Evolutionary conservation across 2,329 filamentous ascomycete species (phyloP).

Genomic region (Calonectria naviculata): DNA sequence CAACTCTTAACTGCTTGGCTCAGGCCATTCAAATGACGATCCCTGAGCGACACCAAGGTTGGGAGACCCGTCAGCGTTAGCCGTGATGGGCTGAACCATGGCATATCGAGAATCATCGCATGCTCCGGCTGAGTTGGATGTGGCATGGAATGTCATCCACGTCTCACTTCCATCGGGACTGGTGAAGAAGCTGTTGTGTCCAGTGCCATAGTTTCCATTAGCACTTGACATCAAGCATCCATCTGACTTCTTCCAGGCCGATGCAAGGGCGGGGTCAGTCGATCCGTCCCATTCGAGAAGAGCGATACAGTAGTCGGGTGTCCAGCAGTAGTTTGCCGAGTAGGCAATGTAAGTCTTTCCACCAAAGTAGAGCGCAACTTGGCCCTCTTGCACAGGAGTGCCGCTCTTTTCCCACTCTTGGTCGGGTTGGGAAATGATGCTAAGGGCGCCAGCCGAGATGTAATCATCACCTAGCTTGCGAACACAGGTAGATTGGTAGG

Average conservation of each 20-base stretch:
- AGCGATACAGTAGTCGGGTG: conserved; percentile 63
- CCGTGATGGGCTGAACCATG: conserved; percentile 62
- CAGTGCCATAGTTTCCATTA: conserved; percentile 68
- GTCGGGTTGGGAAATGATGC: conserved; percentile 62
- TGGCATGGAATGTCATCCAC: conserved; percentile 68
- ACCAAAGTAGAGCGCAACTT: conserved; percentile 63
- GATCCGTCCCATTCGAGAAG: conserved; percentile 63
- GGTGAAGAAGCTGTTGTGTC: conserved; percentile 69
- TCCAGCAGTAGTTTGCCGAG: conserved; percentile 69
- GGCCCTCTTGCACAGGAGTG: conserved; percentile 65
- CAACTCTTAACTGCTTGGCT: conserved; percentile 16
- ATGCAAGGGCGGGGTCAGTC: conserved; percentile 55
- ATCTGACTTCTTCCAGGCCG: conserved; percentile 62
- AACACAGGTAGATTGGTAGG: conserved; percentile 51
- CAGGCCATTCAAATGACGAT: conserved; percentile 35
- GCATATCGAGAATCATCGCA: conserved; percentile 67
- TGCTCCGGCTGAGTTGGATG: conserved; percentile 56
- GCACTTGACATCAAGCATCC: conserved; percentile 63
- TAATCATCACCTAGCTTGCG: conserved; percentile 53
- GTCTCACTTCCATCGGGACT: conserved; percentile 64
- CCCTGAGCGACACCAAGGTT: conserved; percentile 57
- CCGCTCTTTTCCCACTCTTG: conserved; percentile 61
- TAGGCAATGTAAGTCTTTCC: conserved; percentile 65
- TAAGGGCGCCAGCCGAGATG: conserved; percentile 52
- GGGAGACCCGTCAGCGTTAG: conserved; percentile 61